phyloP scores from a whole-genome alignment of 495 filamentous ascomycete genomes.

The Penicillium atrosanguineum region DNA sequence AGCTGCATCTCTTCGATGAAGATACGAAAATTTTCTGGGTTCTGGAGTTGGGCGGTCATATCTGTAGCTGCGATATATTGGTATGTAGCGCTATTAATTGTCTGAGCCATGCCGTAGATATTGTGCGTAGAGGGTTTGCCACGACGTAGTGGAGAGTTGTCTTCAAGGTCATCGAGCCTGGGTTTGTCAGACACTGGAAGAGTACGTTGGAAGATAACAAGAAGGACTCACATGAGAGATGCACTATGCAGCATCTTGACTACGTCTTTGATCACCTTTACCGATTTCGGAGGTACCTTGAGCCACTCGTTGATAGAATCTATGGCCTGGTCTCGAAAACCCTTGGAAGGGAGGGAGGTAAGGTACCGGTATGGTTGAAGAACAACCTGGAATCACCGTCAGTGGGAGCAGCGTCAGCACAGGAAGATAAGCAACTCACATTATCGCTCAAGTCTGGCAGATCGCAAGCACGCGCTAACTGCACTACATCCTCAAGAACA shows the following conservation, averaged over 20 bases:
- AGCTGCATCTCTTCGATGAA: slow-evolving; percentile 79
- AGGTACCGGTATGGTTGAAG: slow-evolving; percentile 5
- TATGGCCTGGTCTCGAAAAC: slow-evolving; percentile 13
- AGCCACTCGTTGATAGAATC: slow-evolving; percentile 7
- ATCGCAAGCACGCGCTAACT: too few relatives aligned
- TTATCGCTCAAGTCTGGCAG: too few relatives aligned
- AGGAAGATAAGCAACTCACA: too few relatives aligned
- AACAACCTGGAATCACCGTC: background rate
- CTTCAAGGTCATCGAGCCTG: slow-evolving; percentile 85
- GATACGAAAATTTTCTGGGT: slow-evolving; percentile 59
- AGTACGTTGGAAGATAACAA: too few relatives aligned
- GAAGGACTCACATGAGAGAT: too few relatives aligned
- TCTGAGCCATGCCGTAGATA: slow-evolving; percentile 86
- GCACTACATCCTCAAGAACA: too few relatives aligned
- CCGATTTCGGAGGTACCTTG: background rate
- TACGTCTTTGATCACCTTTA: background rate
- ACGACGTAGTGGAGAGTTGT: slow-evolving; percentile 71
- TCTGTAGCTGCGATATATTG: slow-evolving; percentile 78
- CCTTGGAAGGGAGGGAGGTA: slow-evolving; percentile 21
- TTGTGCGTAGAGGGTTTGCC: slow-evolving; percentile 81
- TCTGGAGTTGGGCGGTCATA: slow-evolving; percentile 62
- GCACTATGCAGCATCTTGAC: slow-evolving; percentile 5
- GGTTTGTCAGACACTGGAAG: too few relatives aligned
- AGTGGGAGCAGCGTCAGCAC: too few relatives aligned
- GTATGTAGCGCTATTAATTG: slow-evolving; percentile 92